A percentile compares a stretch with the other conserved stretches of the same genome.
Conservation (phyloP, 768 basidiomycete genomes). For the Suillus hirtellus region DNA sequence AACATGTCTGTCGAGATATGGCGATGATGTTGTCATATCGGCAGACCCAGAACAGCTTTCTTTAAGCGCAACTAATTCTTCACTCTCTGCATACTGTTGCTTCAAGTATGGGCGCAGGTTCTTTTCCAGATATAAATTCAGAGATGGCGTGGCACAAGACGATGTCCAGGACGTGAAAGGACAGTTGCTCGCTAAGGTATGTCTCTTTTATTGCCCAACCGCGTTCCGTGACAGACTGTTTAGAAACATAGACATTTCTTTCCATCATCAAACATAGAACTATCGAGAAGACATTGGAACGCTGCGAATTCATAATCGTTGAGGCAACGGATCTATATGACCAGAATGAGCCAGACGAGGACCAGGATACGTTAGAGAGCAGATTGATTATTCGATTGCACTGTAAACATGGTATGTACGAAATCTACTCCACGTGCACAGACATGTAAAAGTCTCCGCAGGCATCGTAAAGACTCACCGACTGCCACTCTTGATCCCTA, state of each 20-base stretch:
- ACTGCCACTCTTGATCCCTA: slow-evolving; percentile 58
- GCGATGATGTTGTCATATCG: slow-evolving; percentile 75
- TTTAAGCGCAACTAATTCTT: slow-evolving; percentile 75
- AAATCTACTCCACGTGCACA: not conserved
- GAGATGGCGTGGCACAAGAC: slow-evolving; percentile 34
- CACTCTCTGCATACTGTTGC: slow-evolving; percentile 79
- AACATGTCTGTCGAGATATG: slow-evolving; percentile 76
- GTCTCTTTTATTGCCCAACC: slow-evolving; percentile 12
- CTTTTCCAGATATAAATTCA: slow-evolving; percentile 60
- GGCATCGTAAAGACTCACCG: slow-evolving; percentile 84
- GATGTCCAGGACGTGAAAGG: slow-evolving; percentile 55
- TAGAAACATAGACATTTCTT: slow-evolving; percentile 54
- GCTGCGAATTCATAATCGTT: slow-evolving; percentile 70
- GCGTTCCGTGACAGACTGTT: slow-evolving; percentile 5
- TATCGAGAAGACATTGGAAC: slow-evolving; percentile 74
- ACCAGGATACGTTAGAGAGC: slow-evolving; percentile 64
- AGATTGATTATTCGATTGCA: slow-evolving; percentile 70
- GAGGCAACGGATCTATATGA: slow-evolving; percentile 44
- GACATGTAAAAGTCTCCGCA: slow-evolving; percentile 29
- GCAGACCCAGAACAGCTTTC: slow-evolving; percentile 61
- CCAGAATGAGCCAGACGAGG: slow-evolving; percentile 32
- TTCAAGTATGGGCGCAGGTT: slow-evolving; percentile 69
- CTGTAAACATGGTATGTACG: slow-evolving; percentile 75
- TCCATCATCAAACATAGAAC: slow-evolving; percentile 74
- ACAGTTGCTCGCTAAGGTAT: slow-evolving; percentile 70